Evolutionary conservation across 495 filamentous ascomycete genomes (phyloP).

Genomic region (Xylona heveae): DNA sequence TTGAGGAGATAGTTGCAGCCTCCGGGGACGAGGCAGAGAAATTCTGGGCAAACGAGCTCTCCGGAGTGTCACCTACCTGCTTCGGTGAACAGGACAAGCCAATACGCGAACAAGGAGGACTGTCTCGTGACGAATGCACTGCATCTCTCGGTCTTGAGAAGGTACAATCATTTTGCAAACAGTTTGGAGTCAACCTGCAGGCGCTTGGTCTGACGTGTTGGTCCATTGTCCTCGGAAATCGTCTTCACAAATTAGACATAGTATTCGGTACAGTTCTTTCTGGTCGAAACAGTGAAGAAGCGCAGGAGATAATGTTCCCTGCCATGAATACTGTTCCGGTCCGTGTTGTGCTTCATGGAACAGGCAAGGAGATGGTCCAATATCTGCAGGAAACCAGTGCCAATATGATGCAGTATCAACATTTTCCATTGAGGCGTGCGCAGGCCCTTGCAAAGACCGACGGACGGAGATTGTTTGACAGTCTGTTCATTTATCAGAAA

Average conservation of each 20-base stretch:
- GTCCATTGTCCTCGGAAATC: slow-evolving; percentile 35
- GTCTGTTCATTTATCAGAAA: slow-evolving; percentile 50
- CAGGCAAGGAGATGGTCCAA: slow-evolving; percentile 30
- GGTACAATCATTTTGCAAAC: slow-evolving; percentile 30
- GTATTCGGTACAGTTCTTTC: slow-evolving; percentile 52
- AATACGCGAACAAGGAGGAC: background rate
- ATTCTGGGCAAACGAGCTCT: slow-evolving; percentile 41
- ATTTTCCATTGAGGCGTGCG: slow-evolving; percentile 42
- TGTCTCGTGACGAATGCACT: slow-evolving; percentile 23
- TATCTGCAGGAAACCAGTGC: slow-evolving; percentile 32
- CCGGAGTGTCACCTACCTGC: slow-evolving; percentile 18
- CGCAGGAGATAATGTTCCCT: slow-evolving; percentile 43
- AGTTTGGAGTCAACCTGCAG: slow-evolving; percentile 36
- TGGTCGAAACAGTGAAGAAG: slow-evolving; percentile 36
- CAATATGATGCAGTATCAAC: slow-evolving; percentile 36
- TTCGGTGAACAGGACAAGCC: slow-evolving; percentile 8
- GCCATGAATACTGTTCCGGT: slow-evolving; percentile 60
- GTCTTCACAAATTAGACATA: slow-evolving; percentile 34
- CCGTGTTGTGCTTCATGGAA: slow-evolving; percentile 40
- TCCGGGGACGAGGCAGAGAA: slow-evolving; percentile 17
- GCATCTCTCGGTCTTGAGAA: slow-evolving; percentile 17
- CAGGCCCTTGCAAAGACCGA: slow-evolving; percentile 21
- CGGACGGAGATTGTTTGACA: slow-evolving; percentile 32
- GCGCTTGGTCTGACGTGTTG: slow-evolving; percentile 43
- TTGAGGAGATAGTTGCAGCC: slow-evolving; percentile 21